These are phyloP conservation scores for Sphaerulina musiva DNA, from an alignment of 2,329 filamentous ascomycete species.

Conservation along the genomic window DNA sequence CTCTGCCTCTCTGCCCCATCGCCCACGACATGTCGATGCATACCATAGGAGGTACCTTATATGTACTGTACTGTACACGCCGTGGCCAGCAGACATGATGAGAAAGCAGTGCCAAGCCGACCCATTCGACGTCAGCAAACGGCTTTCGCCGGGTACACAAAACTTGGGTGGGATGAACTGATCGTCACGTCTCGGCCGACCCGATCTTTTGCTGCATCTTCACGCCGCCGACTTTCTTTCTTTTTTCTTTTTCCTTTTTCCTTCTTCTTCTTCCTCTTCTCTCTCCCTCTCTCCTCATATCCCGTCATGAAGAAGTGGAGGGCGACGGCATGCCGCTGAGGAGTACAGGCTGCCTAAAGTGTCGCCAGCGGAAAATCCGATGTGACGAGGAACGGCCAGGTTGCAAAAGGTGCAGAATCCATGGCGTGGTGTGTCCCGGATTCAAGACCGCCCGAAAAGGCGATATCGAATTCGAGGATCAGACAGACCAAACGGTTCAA, in stretches of 20 bases:
- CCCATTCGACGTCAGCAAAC: neutral
- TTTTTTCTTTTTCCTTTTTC: too few relatives aligned
- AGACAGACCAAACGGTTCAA: conserved; percentile 21
- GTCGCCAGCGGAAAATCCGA: conserved; percentile 28
- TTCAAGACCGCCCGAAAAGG: conserved; percentile 20
- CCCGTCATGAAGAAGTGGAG: neutral
- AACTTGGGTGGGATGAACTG: neutral
- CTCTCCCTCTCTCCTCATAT: too few relatives aligned
- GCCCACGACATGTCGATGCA: too few relatives aligned
- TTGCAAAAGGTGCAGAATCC: conserved; percentile 25
- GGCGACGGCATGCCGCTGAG: conserved; percentile 4
- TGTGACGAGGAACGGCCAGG: conserved; percentile 27
- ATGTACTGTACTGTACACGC: too few relatives aligned
- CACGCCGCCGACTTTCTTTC: neutral
- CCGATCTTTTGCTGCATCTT: neutral
- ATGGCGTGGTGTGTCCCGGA: conserved; percentile 27
- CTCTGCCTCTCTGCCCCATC: too few relatives aligned
- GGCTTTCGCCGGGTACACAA: neutral
- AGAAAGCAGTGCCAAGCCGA: neutral
- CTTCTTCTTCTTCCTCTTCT: too few relatives aligned
- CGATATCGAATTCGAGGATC: conserved; percentile 26
- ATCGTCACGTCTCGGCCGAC: neutral
- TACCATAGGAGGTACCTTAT: too few relatives aligned
- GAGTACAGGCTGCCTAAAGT: conserved; percentile 29
- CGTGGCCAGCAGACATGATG: neutral